Conservation (phyloP, 768 basidiomycete species). For the Calocybe gangraenosa region DNA sequence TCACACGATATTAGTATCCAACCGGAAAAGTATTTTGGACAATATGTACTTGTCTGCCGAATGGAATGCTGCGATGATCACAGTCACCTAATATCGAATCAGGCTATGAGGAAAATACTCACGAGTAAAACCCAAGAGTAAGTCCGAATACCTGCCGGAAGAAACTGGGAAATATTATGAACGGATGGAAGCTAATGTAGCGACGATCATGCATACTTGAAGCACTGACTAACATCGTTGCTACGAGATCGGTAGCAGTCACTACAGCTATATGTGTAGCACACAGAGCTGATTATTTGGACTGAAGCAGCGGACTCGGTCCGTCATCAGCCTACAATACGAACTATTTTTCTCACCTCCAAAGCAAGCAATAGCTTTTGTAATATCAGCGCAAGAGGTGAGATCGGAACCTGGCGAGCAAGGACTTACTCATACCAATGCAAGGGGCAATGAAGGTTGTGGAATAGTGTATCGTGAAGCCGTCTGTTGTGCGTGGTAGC, state of each 20-base stretch:
- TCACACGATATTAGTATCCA: not conserved
- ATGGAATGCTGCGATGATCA: constrained; percentile 25
- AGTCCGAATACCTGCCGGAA: constrained; percentile 33
- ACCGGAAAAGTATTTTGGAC: not conserved
- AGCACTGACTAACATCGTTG: constrained; percentile 35
- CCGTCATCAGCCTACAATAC: not conserved
- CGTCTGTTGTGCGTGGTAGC: constrained; percentile 21
- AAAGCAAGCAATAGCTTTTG: constrained; percentile 30
- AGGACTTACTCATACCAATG: constrained; percentile 32
- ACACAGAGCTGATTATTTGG: constrained; percentile 10
- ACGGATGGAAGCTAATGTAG: too few relatives aligned
- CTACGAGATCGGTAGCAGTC: constrained; percentile 33
- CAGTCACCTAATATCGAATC: not conserved
- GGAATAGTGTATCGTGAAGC: constrained; percentile 29
- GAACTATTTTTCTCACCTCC: constrained; percentile 22
- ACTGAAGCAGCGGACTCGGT: not conserved
- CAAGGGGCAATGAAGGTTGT: constrained; percentile 33
- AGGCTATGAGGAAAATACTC: constrained; percentile 2
- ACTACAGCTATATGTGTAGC: constrained; percentile 36
- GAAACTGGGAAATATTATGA: constrained; percentile 19
- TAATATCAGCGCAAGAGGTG: not conserved
- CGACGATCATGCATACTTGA: constrained; percentile 23
- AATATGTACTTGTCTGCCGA: constrained; percentile 26
- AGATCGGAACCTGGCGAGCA: not conserved
- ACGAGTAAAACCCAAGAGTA: constrained; percentile 36